Percentiles rank a stretch among this genome's conserved stretches.
Evolutionary conservation across 2,329 filamentous ascomycete genomes (phyloP).

Genomic region (Grosmannia huntii): DNA sequence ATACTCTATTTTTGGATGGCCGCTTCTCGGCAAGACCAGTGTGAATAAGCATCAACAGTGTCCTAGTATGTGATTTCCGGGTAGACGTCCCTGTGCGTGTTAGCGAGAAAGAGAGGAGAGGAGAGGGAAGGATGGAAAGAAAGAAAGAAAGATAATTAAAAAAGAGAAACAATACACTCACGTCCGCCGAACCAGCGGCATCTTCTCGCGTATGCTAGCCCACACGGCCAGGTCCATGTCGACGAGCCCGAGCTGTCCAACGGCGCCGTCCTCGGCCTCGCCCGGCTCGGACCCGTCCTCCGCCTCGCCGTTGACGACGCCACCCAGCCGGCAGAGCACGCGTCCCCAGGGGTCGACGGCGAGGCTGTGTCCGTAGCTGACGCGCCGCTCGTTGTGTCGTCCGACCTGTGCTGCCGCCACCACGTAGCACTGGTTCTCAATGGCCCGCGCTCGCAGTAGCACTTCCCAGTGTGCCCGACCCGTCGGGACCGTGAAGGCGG

Average conservation of each 20-base stretch:
- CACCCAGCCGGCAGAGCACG: conserved; percentile 52
- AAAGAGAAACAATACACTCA: conserved; percentile 22
- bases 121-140: too few relatives aligned
- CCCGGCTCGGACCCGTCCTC: conserved; percentile 15
- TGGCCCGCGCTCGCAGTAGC: conserved; percentile 65
- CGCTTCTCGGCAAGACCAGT: too few relatives aligned
- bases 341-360: conserved; percentile 80
- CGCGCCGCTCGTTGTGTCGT: conserved; percentile 44
- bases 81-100: conserved; percentile 29
- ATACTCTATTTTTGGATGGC: too few relatives aligned
- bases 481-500: conserved; percentile 79
- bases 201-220: conserved; percentile 34
- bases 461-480: conserved; percentile 78
- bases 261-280: conserved; percentile 19
- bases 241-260: conserved; percentile 39
- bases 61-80: conserved; percentile 3
- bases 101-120: conserved; percentile 15
- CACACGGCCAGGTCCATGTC: conserved; percentile 37
- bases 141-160: not conserved
- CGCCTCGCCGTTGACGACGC: conserved; percentile 30
- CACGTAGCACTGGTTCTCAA: conserved; percentile 81
- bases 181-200: conserved; percentile 40
- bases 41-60: not conserved
- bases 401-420: conserved; percentile 78
- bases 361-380: conserved; percentile 77